Conservation (phyloP, 257 asterid species). For the Fraxinus quadrangulata region DNA sequence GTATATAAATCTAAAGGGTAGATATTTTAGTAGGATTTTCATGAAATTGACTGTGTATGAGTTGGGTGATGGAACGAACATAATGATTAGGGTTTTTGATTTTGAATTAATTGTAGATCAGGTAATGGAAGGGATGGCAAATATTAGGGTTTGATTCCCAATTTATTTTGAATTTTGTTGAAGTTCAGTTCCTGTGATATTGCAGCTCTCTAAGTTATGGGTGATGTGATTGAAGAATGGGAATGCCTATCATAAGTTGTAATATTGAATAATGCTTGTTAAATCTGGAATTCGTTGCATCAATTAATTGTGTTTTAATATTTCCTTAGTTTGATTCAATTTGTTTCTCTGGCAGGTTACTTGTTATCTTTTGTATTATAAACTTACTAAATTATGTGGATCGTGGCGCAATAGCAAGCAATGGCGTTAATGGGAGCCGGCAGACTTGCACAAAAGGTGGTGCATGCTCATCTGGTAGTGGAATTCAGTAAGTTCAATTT, state of each 20-base stretch:
- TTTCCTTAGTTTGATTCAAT: constrained; percentile 12
- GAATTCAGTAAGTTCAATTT: constrained; percentile 67
- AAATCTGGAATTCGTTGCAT: not conserved
- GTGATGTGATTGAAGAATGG: constrained; percentile 16
- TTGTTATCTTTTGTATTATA: constrained; percentile 61
- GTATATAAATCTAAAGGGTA: not conserved
- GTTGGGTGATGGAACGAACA: not conserved
- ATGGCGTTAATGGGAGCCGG: constrained; percentile 81
- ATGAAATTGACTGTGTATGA: not conserved
- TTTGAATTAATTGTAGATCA: not conserved
- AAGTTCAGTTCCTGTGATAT: constrained; percentile 5
- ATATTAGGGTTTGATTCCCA: not conserved
- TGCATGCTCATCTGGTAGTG: constrained; percentile 63
- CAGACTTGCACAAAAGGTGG: constrained; percentile 56
- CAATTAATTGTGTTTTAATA: constrained; percentile 2
- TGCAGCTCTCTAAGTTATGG: not conserved
- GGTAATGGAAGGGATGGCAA: not conserved
- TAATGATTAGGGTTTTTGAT: not conserved
- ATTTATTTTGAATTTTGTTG: not conserved
- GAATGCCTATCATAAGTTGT: constrained; percentile 5
- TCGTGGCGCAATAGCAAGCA: constrained; percentile 91
- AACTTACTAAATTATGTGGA: constrained; percentile 77
- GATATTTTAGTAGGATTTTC: not conserved
- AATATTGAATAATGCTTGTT: not conserved
- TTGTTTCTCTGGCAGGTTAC: constrained; percentile 53